These are phyloP conservation scores for Auricularia cornea DNA, from an alignment of 768 basidiomycete species.

Conservation along the genomic window DNA sequence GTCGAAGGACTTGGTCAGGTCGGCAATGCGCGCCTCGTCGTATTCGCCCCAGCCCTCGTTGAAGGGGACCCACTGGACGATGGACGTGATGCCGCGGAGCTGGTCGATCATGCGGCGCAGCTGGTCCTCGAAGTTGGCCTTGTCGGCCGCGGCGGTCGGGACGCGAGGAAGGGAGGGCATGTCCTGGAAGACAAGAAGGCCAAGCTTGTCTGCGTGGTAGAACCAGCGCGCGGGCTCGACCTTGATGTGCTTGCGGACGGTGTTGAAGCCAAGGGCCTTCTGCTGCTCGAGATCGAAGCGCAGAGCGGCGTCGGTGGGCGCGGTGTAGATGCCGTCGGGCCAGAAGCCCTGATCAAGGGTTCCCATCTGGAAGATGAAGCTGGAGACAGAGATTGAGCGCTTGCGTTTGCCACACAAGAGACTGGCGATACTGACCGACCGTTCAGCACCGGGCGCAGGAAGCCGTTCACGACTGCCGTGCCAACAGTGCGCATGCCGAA, in stretches of 20 bases:
- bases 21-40: background rate
- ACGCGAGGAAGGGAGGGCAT: background rate
- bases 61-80: background rate
- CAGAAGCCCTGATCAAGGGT: background rate
- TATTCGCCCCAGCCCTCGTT: conserved; percentile 1
- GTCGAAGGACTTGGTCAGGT: background rate
- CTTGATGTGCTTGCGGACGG: conserved; percentile 2
- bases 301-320: background rate
- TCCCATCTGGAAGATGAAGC: background rate
- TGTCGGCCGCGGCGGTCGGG: background rate
- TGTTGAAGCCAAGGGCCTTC: background rate
- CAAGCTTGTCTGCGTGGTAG: background rate
- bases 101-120: background rate
- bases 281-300: background rate
- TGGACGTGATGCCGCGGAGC: background rate
- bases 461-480: background rate
- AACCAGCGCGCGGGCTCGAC: conserved; percentile 2
- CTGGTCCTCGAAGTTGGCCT: background rate
- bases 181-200: background rate
- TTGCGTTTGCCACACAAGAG: background rate
- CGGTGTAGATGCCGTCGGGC: conserved; percentile 1
- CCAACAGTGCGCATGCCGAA: background rate
- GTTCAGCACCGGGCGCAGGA: background rate
- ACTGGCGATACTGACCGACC: background rate
- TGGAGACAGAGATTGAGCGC: background rate